Conservation (phyloP, 441 rosid genomes). For the Adansonia rubrostipa region DNA sequence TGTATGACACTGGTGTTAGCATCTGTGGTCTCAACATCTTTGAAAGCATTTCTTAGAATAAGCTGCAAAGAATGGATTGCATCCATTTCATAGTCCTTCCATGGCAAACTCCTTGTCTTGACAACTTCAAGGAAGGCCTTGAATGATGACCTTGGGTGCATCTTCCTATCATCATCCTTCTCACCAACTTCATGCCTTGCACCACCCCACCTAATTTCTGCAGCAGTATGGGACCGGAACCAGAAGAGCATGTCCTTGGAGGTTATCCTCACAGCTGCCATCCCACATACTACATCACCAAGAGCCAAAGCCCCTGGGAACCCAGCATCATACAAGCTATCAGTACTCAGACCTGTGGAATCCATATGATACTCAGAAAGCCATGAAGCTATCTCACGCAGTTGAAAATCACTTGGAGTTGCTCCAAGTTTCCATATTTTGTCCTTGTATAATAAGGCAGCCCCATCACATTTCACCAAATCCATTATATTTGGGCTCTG, state of each 20-base stretch:
- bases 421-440: conserved; percentile 71
- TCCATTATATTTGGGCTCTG: conserved; percentile 90
- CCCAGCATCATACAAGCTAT: conserved; percentile 91
- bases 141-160: conserved; percentile 98
- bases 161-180: conserved; percentile 80
- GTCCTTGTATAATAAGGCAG: conserved; percentile 76
- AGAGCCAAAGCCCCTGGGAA: conserved; percentile 71
- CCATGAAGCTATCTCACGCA: conserved; percentile 76
- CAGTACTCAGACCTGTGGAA: conserved; percentile 95
- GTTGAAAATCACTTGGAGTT: conserved; percentile 73
- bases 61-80: conserved; percentile 96
- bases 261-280: conserved; percentile 94
- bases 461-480: conserved; percentile 95
- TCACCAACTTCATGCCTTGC: conserved; percentile 84
- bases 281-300: conserved; percentile 82
- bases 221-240: conserved; percentile 90
- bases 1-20: conserved; percentile 54
- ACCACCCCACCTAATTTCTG: conserved; percentile 95
- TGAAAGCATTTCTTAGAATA: conserved; percentile 80
- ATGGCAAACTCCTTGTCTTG: conserved; percentile 82
- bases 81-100: conserved; percentile 99
- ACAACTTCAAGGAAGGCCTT: conserved; percentile 94
- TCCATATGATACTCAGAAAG: conserved; percentile 79
- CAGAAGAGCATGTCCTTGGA: conserved; percentile 81
- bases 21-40: conserved; percentile 57